Evolutionary conservation across 148 eudicot species (phyloP).

Genomic region (Simmondsia chinensis): DNA sequence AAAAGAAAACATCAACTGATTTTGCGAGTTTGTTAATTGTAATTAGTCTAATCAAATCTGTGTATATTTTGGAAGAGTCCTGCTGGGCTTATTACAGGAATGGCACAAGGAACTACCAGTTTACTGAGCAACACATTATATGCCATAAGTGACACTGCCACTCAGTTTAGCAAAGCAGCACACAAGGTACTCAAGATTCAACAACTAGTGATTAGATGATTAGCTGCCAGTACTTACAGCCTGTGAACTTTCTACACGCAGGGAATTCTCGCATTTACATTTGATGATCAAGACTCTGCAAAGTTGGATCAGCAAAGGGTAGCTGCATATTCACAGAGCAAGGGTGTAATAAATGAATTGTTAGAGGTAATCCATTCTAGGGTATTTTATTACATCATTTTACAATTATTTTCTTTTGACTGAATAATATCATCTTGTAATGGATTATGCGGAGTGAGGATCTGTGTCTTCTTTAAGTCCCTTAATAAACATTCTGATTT

Average conservation of each 20-base stretch:
- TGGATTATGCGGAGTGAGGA: too few species aligned
- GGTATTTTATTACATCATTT: too few species aligned
- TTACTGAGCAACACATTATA: constrained; percentile 82
- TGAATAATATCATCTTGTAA: too few species aligned
- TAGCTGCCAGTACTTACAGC: background rate
- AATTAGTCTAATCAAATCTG: constrained; percentile 2
- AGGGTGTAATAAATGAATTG: constrained; percentile 85
- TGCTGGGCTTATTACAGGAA: constrained; percentile 72
- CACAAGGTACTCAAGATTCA: constrained; percentile 56
- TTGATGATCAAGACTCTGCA: constrained; percentile 58
- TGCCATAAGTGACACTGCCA: constrained; percentile 95
- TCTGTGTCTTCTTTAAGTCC: too few species aligned
- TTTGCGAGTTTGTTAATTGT: background rate
- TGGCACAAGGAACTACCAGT: constrained; percentile 93
- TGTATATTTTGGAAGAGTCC: constrained; percentile 50
- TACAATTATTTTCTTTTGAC: too few species aligned
- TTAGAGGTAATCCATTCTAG: too few species aligned
- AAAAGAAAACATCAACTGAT: background rate
- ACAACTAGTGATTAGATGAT: background rate
- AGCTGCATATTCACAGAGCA: constrained; percentile 55
- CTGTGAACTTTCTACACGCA: constrained; percentile 18
- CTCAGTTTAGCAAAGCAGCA: constrained; percentile 93
- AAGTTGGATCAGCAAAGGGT: constrained; percentile 54
- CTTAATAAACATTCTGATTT: too few species aligned
- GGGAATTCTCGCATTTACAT: constrained; percentile 93